A percentile compares a stretch with the other conserved stretches of the same genome.
phyloP scores from a whole-genome alignment of 106 monocot genomes.

The Agapanthus africanus region DNA sequence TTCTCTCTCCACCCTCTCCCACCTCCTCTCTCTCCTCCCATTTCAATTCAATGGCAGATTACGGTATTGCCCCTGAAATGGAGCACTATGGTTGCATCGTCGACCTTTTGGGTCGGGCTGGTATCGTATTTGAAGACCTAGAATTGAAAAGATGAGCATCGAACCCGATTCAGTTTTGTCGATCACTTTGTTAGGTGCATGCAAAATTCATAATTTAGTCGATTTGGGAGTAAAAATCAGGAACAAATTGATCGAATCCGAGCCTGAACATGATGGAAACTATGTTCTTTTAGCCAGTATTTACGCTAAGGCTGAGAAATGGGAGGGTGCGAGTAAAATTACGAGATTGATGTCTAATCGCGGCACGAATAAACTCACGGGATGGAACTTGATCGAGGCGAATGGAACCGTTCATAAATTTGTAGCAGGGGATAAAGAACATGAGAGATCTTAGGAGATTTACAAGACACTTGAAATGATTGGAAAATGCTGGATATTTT shows the following conservation, averaged over 20 bases:
- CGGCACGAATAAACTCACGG: slow-evolving; percentile 43
- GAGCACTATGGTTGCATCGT: slow-evolving; percentile 84
- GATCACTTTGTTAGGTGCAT: slow-evolving; percentile 59
- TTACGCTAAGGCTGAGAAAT: slow-evolving; percentile 48
- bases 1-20: too few species aligned
- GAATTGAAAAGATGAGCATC: slow-evolving; percentile 43
- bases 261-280: slow-evolving; percentile 61
- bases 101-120: slow-evolving; percentile 58
- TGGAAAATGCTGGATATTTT: slow-evolving; percentile 20
- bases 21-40: too few species aligned
- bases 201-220: slow-evolving; percentile 45
- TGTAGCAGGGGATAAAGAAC: slow-evolving; percentile 42
- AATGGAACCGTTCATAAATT: slow-evolving; percentile 42
- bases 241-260: slow-evolving; percentile 41
- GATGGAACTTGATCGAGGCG: slow-evolving; percentile 64
- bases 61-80: slow-evolving; percentile 56
- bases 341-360: slow-evolving; percentile 34
- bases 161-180: slow-evolving; percentile 56
- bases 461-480: slow-evolving; percentile 33
- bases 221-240: slow-evolving; percentile 48
- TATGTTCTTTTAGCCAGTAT: slow-evolving; percentile 65
- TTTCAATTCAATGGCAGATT: slow-evolving; percentile 35
- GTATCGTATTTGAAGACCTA: slow-evolving; percentile 44
- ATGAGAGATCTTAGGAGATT: slow-evolving; percentile 30
- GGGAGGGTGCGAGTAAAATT: slow-evolving; percentile 45